phyloP scores from a whole-genome alignment of 441 rosid genomes.

The Capsella rubella region DNA sequence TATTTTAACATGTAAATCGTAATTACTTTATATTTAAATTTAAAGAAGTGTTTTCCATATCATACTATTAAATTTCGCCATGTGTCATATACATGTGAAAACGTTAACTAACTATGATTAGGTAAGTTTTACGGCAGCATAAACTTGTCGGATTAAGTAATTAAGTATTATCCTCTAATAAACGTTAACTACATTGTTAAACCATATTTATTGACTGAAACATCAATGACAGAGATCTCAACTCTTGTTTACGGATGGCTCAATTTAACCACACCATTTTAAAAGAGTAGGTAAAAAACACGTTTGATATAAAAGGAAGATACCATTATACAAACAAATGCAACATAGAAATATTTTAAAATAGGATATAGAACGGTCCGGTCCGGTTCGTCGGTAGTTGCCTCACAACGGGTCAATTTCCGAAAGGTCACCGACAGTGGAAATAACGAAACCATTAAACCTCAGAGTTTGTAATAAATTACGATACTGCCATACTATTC shows the following conservation, averaged over 20 bases:
- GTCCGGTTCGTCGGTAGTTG: conserved; percentile 29
- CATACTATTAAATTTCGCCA: neutral
- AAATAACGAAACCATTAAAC: conserved; percentile 4
- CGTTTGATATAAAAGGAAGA: too few species aligned
- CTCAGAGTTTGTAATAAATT: neutral
- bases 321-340: too few species aligned
- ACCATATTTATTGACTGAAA: conserved; percentile 6
- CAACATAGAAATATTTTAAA: conserved; percentile 40
- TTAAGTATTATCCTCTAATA: neutral
- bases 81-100: conserved; percentile 13
- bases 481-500: conserved; percentile 26
- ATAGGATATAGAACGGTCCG: conserved; percentile 12
- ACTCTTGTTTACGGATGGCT: too few species aligned
- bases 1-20: neutral
- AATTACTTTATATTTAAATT: too few species aligned
- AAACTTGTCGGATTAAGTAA: neutral
- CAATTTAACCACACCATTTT: too few species aligned
- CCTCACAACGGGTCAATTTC: conserved; percentile 42
- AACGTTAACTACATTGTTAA: too few species aligned
- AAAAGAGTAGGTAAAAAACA: too few species aligned
- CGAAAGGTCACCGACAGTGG: conserved; percentile 44
- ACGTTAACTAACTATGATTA: conserved; percentile 28
- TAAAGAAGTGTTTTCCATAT: too few species aligned
- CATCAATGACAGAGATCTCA: conserved; percentile 10
- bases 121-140: conserved; percentile 16